phyloP scores from a whole-genome alignment of 73 alveolate genomes.

The Stentor roeselii region DNA sequence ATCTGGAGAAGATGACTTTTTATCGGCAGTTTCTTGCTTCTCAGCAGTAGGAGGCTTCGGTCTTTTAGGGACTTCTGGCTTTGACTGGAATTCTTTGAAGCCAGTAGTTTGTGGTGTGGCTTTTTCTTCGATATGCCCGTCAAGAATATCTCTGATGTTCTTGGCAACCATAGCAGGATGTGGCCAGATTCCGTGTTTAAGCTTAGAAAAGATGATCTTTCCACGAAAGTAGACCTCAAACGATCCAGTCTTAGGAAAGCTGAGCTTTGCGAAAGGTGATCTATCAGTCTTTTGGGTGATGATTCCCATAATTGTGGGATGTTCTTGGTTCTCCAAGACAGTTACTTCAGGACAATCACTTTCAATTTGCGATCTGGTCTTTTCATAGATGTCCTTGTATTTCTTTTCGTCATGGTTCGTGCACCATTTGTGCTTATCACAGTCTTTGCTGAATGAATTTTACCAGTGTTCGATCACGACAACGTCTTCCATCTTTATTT shows the following conservation, averaged over 20 bases:
- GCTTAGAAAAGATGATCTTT: constrained; percentile 38
- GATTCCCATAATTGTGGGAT: constrained; percentile 18
- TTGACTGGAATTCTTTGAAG: neutral
- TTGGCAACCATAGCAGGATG: constrained; percentile 32
- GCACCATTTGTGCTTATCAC: constrained; percentile 51
- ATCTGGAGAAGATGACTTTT: neutral
- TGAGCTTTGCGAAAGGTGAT: constrained; percentile 13
- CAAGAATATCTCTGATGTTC: constrained; percentile 10
- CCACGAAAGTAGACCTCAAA: constrained; percentile 44
- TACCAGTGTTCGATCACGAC: constrained; percentile 42
- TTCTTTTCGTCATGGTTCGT: constrained; percentile 40
- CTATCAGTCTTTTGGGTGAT: neutral
- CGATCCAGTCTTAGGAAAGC: constrained; percentile 51
- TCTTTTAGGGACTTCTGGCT: neutral
- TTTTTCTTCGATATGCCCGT: neutral
- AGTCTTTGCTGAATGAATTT: constrained; percentile 20
- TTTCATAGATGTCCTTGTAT: constrained; percentile 9
- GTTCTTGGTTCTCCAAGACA: constrained; percentile 34
- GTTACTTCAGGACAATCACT: constrained; percentile 20
- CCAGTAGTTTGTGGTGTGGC: neutral
- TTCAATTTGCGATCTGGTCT: constrained; percentile 26
- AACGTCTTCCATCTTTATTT: neutral
- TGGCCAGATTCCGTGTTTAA: constrained; percentile 46
- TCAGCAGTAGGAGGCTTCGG: neutral
- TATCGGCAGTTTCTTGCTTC: neutral